Percentiles rank a stretch among this genome's conserved stretches.
Evolutionary conservation across 768 basidiomycete genomes (phyloP).

Genomic region (Macrolepiota albuminosa): DNA sequence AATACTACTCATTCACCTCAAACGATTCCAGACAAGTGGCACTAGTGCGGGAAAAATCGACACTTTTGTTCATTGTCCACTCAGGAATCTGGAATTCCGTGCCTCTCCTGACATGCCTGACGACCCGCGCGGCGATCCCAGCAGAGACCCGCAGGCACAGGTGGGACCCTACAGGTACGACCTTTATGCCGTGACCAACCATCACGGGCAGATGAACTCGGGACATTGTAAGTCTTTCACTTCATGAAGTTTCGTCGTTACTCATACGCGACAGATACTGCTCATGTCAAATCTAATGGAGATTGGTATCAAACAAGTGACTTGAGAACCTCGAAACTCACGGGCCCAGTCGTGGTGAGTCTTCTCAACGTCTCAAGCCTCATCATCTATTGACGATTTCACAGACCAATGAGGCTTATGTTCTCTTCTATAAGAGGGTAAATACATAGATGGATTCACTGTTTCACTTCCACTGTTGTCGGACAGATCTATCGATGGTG

Average conservation of each 20-base stretch:
- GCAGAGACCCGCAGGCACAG: conserved; percentile 75
- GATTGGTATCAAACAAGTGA: conserved; percentile 52
- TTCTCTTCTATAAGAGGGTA: conserved; percentile 75
- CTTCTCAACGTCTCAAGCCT: not conserved
- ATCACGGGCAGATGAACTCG: conserved; percentile 89
- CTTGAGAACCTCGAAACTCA: not conserved
- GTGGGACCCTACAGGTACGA: conserved; percentile 91
- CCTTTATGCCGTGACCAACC: conserved; percentile 93
- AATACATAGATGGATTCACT: conserved; percentile 34
- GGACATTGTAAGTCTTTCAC: conserved; percentile 79
- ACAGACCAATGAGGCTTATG: conserved; percentile 64
- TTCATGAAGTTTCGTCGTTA: not conserved
- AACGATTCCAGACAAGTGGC: conserved; percentile 88
- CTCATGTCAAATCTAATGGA: conserved; percentile 80
- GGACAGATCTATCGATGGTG: conserved; percentile 11
- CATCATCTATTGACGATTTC: not conserved
- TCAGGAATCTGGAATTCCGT: conserved; percentile 40
- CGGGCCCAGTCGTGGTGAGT: conserved; percentile 67
- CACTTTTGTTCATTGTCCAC: conserved; percentile 89
- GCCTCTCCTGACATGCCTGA: conserved; percentile 78
- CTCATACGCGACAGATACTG: conserved; percentile 63
- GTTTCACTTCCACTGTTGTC: conserved; percentile 17
- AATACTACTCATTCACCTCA: conserved; percentile 86
- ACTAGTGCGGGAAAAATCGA: conserved; percentile 96
- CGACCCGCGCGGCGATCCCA: conserved; percentile 20